Base-by-base conservation (phyloP, 768 basidiomycete genomes). In the Mycena indigotica region DNA sequence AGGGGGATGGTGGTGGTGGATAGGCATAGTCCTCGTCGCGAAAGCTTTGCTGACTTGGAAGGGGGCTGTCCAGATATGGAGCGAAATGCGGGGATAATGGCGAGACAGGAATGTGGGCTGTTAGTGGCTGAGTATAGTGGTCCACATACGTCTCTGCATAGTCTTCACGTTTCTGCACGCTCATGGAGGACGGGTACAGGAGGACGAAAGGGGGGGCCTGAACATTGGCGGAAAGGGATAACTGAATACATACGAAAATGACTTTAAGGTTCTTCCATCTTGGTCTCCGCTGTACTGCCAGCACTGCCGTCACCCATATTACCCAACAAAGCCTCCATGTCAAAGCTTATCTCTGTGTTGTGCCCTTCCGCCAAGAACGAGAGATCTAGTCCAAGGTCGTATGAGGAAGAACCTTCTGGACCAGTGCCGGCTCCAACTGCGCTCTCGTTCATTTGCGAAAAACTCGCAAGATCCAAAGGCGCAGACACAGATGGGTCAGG, bases 281-380 rank as follows among this genome's bases (percentile, higher is more conserved):
- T 69, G 19, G 61, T 38, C 6, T 70, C 56, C 15, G 10, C 10
- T 21, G 8, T n/a, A 38, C 12, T 10, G 12, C n/a, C 35, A 38
- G 35, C 35, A n/a, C 35, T 10, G 35, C 35, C 41, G n/a, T 44
- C 41, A 17, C 74, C 72, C 71, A 84, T 80, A 45, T 72, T 75
- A n/a, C n/a, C n/a, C 65, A 86, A 69, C 50, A 86, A 73, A 17
- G 77, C 75, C 41, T 83, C 82, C 81, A 87, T 82, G 61, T 83
- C 83, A 59, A 84, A 76, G 58, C 71, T 75, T 70, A 84, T 75
- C 30, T 76, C 81, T 4, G 73, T n/a, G 40, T 72, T 50, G 12
- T 25, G 6, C 44, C 70, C 60, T 52, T 73, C 66, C 1, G 68
- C 70, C 61, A 80, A 80, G 57, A 84, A 81, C 5, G 78, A 73